phyloP scores from a whole-genome alignment of 306 rosid genomes.

The Hippophae gyantsensis region DNA sequence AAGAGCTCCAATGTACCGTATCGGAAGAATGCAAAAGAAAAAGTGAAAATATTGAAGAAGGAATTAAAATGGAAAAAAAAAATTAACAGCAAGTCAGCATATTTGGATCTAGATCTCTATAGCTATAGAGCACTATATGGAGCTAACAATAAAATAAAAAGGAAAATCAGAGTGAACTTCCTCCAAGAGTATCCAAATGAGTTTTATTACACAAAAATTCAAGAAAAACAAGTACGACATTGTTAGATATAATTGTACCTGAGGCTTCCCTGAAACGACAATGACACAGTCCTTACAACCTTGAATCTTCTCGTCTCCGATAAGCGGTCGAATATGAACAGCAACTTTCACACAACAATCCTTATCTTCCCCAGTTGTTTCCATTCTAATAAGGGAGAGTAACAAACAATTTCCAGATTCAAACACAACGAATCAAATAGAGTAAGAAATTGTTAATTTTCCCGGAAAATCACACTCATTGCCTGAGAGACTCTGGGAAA shows the following conservation, averaged over 20 bases:
- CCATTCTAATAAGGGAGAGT: constrained; percentile 11
- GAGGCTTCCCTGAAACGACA: constrained; percentile 86
- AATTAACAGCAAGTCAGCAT: constrained; percentile 1
- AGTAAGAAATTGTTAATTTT: constrained; percentile 8
- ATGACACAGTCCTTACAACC: constrained; percentile 97
- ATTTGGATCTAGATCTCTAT: constrained; percentile 38
- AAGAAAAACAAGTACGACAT: constrained; percentile 12
- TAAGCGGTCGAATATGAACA: constrained; percentile 87
- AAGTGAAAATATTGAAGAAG: neutral
- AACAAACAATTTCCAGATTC: constrained; percentile 6
- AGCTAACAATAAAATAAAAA: neutral
- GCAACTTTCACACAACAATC: constrained; percentile 95
- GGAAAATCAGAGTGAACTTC: neutral
- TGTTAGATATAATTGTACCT: constrained; percentile 41
- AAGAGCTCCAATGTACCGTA: no score
- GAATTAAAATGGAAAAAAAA: neutral
- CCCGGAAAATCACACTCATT: constrained; percentile 27
- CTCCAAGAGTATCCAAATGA: neutral
- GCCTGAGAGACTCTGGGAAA: constrained; percentile 20
- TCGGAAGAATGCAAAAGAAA: no score
- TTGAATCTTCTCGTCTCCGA: constrained; percentile 82
- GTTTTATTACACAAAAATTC: neutral
- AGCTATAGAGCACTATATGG: neutral
- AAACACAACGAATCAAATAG: neutral
- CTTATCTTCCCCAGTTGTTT: constrained; percentile 63